A percentile compares a stretch with the other conserved stretches of the same genome.
Evolutionary conservation across 176 grass and related monocot genomes (phyloP).

Genomic region (Aegilops sharonensis): DNA sequence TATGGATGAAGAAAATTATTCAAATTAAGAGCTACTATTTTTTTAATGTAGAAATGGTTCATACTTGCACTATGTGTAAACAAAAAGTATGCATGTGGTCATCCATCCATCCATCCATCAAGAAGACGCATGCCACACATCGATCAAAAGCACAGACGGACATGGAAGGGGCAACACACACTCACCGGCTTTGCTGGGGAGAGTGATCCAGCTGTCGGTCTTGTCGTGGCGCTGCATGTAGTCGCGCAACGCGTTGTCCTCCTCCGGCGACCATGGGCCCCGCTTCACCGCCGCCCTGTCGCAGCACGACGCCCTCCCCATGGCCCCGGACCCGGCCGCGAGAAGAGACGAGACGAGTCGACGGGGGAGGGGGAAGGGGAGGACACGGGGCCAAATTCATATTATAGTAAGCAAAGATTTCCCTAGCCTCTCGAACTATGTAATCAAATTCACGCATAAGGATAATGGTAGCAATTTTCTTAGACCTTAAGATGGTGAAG

Average conservation of each 20-base stretch:
- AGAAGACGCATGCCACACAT: neutral
- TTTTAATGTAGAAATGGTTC: too few relatives aligned
- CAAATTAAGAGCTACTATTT: too few relatives aligned
- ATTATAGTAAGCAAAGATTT: too few relatives aligned
- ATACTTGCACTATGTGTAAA: too few relatives aligned
- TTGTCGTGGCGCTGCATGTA: conserved; percentile 67
- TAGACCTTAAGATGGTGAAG: too few relatives aligned
- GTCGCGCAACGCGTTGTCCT: conserved; percentile 60
- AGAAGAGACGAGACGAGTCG: neutral
- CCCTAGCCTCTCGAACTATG: too few relatives aligned
- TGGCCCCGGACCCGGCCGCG: neutral
- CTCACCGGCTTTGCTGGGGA: conserved; percentile 74
- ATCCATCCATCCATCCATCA: too few relatives aligned
- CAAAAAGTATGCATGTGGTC: too few relatives aligned
- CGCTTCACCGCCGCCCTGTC: conserved; percentile 81
- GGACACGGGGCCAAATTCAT: too few relatives aligned
- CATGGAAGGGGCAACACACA: neutral
- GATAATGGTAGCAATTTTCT: too few relatives aligned
- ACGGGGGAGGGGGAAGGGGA: neutral
- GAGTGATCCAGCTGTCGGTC: conserved; percentile 78
- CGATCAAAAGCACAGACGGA: neutral
- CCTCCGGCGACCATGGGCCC: conserved; percentile 85
- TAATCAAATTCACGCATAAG: too few relatives aligned
- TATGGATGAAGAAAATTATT: too few relatives aligned
- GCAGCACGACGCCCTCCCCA: conserved; percentile 87